Base-by-base conservation (phyloP, 1,284 basidiomycete species). In the Inonotus hispidus region DNA sequence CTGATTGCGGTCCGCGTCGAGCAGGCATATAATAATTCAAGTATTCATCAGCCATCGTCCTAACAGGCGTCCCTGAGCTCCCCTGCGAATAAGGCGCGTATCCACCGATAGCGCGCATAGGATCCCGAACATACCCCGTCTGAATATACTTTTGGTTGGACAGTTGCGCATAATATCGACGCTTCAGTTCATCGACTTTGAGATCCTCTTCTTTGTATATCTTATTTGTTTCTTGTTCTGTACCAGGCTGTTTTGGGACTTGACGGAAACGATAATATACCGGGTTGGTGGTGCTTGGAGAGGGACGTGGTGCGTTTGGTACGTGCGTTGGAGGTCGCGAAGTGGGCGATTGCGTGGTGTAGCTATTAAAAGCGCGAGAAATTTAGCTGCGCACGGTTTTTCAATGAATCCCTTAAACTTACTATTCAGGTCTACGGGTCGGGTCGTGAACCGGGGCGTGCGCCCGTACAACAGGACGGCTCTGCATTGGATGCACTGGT, bases 1-100 rank as follows among this genome's bases (percentile, higher is more conserved):
- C 27, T 6, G 32, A 37, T 2, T 52, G 50, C n/a, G 55, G 45
- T 19, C 41, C 41, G 13, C 55, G 55, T 27, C 43, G n/a, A 13
- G 57, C 3, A 49, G 57, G 47, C 57, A 58, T 58, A 21, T 58
- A 58, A 37, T 19, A 58, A 35, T 58, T 46, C 29, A 58, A 35
- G 37, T 58, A 58, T 19, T 47, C 46, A 23, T 58, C 57, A 7
- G 57, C 57, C 45, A 50, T 35, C 27, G 57, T 50, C 13, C 46
- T 11, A 13, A 52, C 57, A 25, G 41, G 41, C 19, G 57, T 32
- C 32, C 38, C 23, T 35, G 53, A 27, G 29, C 2, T 25, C n/a
- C 46, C 46, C 8, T 14, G 23, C 7, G 46, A 7, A 27, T 29
- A 25, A 7, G n/a, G 46, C 4, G 46, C 21, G 25, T 27, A 49